phyloP scores from a whole-genome alignment of 345 rosid genomes.

The Linum trigynum region DNA sequence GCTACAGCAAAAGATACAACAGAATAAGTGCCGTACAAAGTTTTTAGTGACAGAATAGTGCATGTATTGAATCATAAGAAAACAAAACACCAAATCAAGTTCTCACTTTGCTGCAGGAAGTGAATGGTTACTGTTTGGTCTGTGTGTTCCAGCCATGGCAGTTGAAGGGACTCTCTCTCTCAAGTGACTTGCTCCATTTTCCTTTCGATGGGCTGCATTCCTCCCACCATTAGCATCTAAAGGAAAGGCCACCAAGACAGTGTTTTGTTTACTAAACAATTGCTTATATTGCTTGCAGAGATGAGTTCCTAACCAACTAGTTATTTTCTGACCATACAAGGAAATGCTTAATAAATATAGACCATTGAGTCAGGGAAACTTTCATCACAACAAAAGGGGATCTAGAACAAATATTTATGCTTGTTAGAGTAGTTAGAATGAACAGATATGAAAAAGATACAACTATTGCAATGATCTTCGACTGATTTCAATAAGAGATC shows the following conservation, averaged over 20 bases:
- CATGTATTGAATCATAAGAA: background rate
- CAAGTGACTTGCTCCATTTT: slow-evolving; percentile 36
- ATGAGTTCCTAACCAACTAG: too few relatives aligned
- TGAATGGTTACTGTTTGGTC: slow-evolving; percentile 27
- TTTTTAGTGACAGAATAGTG: too few relatives aligned
- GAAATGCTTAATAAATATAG: too few relatives aligned
- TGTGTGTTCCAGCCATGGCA: slow-evolving; percentile 22
- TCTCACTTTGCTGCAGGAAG: slow-evolving; percentile 40
- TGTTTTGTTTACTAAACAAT: background rate
- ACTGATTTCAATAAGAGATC: too few relatives aligned
- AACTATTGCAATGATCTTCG: too few relatives aligned
- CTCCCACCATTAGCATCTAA: slow-evolving; percentile 44
- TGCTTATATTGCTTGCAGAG: background rate
- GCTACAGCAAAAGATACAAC: slow-evolving; percentile 5
- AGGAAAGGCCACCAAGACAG: slow-evolving; percentile 7
- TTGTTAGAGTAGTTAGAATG: too few relatives aligned
- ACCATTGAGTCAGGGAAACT: too few relatives aligned
- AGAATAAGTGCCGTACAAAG: background rate
- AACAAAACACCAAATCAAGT: slow-evolving; percentile 6
- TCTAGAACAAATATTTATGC: too few relatives aligned
- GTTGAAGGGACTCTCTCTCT: slow-evolving; percentile 30
- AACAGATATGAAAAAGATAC: too few relatives aligned
- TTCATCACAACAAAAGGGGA: too few relatives aligned
- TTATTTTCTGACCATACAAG: too few relatives aligned
- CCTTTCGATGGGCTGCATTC: slow-evolving; percentile 42